Base-by-base conservation (phyloP, 2,329 filamentous ascomycete species). In the Clonostachys sp. region DNA sequence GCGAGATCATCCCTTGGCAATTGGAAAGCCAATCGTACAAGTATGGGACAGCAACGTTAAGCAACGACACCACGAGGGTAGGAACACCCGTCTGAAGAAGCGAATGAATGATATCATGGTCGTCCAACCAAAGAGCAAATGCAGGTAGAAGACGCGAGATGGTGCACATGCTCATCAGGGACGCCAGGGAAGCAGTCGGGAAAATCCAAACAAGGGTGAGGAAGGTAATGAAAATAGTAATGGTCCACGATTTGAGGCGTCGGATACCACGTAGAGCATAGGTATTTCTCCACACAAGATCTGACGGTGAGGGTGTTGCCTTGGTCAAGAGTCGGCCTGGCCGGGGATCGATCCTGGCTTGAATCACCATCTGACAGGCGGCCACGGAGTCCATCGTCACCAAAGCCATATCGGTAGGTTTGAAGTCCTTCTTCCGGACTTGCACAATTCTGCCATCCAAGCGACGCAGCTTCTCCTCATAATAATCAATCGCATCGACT, bases 361-460 rank as follows among this genome's bases (percentile, higher is more conserved):
- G 94, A 41, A 96, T 89, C 20, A 91, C 89, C 91, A 97, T 96
- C 70, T 99, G 94, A 56, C 82, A 85, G 34, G 91, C 86, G 13
- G 91, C 89, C 44, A 96, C 94, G 5, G 90, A 94, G 69, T 96
- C 89, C 90, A 99, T 95, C 0, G 94, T 97, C 38, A 99, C 89
- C 64, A 99, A 96, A 1, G 95, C 95, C 50, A 95, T 78, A 44
- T 92, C 86, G 1, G 85, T 91, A 0, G 94, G 77, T 6, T 78
- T 71, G 57, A 91, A 97, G 5, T 87, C 78, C 63, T 89, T 88
- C 58, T 83, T 81, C 30, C 94, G 82, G 12, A 90, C 81, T 8
- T 68, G 67, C 8, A 69, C 66, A 45, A 99, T 89, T 54, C 84
- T 78, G 44, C 89, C 86, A 55, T 99, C 92, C 3, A 95, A 66